phyloP scores from a whole-genome alignment of 2,329 filamentous ascomycete species.

The Fonsecaea monophora region DNA sequence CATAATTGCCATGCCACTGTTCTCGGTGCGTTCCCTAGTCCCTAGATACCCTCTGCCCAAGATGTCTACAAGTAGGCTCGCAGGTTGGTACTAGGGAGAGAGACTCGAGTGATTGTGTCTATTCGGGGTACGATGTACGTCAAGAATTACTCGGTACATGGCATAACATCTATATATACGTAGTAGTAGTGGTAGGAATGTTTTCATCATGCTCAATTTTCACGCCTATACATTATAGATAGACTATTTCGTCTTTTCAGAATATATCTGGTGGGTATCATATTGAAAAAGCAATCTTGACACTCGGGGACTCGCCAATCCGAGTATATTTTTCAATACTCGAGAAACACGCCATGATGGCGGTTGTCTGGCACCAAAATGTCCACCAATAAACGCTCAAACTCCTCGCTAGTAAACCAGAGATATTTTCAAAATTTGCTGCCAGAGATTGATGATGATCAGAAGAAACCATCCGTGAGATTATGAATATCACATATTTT shows the following conservation, averaged over 20 bases:
- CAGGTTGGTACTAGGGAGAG: too few species aligned
- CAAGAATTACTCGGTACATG: too few species aligned
- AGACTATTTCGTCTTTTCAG: background rate
- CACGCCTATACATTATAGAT: background rate
- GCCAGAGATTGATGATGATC: background rate
- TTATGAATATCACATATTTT: conserved; percentile 38
- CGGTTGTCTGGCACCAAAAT: background rate
- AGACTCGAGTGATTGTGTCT: too few species aligned
- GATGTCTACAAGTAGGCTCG: too few species aligned
- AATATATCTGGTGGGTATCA: conserved; percentile 24
- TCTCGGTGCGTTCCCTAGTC: too few species aligned
- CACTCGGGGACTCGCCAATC: background rate
- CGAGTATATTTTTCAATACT: background rate
- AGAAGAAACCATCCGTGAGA: background rate
- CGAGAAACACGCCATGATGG: background rate
- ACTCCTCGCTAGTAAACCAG: conserved; percentile 23
- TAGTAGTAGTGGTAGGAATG: background rate
- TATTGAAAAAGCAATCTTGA: conserved; percentile 16
- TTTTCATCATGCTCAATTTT: background rate
- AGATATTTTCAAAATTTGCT: background rate
- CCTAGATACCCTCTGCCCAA: too few species aligned
- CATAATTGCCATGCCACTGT: too few species aligned
- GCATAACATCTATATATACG: too few species aligned
- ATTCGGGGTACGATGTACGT: too few species aligned
- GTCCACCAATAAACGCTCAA: conserved; percentile 12